These are phyloP conservation scores for Fusarium redolens DNA, from an alignment of 2,329 filamentous ascomycete species.

Conservation along the genomic window DNA sequence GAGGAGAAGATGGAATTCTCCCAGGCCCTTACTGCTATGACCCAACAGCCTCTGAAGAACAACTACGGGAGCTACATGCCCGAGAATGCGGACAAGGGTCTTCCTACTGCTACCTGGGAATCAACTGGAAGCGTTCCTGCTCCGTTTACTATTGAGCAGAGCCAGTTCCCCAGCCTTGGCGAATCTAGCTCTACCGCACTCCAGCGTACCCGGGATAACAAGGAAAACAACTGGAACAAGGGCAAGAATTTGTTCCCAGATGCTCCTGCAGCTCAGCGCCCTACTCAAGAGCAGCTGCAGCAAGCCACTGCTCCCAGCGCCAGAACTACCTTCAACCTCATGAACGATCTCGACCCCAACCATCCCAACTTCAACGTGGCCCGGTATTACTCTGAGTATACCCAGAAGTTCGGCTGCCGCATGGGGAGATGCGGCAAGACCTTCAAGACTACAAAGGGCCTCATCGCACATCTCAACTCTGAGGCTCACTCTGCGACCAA, in stretches of 20 bases:
- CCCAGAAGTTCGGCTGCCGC: conserved; percentile 65
- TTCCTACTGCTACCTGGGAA: background rate
- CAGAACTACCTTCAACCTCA: conserved; percentile 12
- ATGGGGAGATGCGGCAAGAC: conserved; percentile 61
- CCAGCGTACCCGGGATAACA: conserved; percentile 9
- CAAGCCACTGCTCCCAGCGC: conserved; percentile 22
- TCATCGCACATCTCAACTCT: conserved; percentile 59
- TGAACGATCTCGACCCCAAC: conserved; percentile 57
- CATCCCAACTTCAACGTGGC: conserved; percentile 59
- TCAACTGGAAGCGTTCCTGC: background rate
- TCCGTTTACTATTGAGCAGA: conserved; percentile 14
- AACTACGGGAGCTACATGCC: conserved; percentile 47
- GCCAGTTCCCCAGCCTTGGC: conserved; percentile 32
- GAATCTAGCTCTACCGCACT: background rate
- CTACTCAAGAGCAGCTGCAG: conserved; percentile 35
- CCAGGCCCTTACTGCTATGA: conserved; percentile 43
- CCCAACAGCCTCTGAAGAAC: conserved; percentile 44
- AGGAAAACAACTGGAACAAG: conserved; percentile 24
- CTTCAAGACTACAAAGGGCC: conserved; percentile 48
- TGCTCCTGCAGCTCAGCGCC: conserved; percentile 32
- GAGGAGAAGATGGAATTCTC: conserved; percentile 53
- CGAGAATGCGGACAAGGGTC: background rate
- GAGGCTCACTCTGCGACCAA: conserved; percentile 51
- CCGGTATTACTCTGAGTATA: conserved; percentile 58
- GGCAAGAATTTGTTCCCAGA: conserved; percentile 42